These are phyloP conservation scores for Trametes cubensis DNA, from an alignment of 768 basidiomycete genomes.

Conservation along the genomic window DNA sequence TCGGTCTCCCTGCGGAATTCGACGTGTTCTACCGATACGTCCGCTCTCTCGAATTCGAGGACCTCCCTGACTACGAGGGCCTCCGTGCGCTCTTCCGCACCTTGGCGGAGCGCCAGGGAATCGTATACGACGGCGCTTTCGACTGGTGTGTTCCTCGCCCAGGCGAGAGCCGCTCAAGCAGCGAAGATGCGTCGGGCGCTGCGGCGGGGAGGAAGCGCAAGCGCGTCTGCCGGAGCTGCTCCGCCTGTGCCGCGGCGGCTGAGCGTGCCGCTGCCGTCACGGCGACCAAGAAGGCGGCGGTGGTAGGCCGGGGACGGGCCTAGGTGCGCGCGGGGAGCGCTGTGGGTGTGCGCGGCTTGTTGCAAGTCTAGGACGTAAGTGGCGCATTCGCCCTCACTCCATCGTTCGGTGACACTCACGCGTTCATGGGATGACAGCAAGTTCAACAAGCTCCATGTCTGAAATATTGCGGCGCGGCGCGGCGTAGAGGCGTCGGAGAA, in stretches of 20 bases:
- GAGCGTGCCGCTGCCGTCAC: slow-evolving; percentile 26
- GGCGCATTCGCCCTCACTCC: neutral
- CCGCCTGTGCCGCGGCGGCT: slow-evolving; percentile 28
- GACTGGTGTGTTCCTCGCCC: slow-evolving; percentile 34
- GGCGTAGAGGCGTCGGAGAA: neutral
- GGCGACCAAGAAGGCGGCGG: slow-evolving; percentile 16
- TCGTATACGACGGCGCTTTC: slow-evolving; percentile 34
- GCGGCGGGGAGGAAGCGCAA: slow-evolving; percentile 24
- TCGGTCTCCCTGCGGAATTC: slow-evolving; percentile 79
- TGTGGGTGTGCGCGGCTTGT: slow-evolving; percentile 9
- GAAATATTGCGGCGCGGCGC: slow-evolving; percentile 8
- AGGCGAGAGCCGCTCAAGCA: slow-evolving; percentile 16
- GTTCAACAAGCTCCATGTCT: slow-evolving; percentile 14
- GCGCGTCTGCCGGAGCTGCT: slow-evolving; percentile 30
- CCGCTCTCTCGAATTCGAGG: slow-evolving; percentile 82
- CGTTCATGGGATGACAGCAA: neutral
- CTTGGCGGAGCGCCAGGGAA: slow-evolving; percentile 33
- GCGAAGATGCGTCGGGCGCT: neutral
- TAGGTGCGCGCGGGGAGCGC: slow-evolving; percentile 1
- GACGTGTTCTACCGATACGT: slow-evolving; percentile 79
- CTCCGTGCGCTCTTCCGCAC: slow-evolving; percentile 72
- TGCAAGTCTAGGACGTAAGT: slow-evolving; percentile 21
- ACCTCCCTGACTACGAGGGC: slow-evolving; percentile 87
- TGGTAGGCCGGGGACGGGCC: slow-evolving; percentile 10
- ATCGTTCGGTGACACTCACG: neutral